Evolutionary conservation across 345 rosid genomes (phyloP).

Genomic region (Hibiscus mutabilis): DNA sequence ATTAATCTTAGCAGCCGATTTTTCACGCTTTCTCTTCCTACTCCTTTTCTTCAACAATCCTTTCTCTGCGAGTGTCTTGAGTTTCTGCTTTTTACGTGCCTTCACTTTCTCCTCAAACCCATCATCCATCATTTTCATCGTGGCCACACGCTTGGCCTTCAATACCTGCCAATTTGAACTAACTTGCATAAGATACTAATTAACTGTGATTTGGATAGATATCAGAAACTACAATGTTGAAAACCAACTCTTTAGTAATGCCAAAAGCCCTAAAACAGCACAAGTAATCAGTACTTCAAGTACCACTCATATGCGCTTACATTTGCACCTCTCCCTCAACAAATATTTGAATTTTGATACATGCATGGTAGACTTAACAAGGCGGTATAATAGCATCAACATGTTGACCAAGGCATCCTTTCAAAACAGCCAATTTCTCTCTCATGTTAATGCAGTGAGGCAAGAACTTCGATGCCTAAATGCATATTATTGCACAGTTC

Average conservation of each 20-base stretch:
- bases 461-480: not conserved
- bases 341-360: too few relatives aligned
- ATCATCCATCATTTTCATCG: conserved; percentile 82
- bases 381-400: too few relatives aligned
- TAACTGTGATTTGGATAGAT: not conserved
- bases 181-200: not conserved
- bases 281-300: not conserved
- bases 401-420: not conserved
- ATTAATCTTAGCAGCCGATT: conserved; percentile 15
- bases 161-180: conserved; percentile 41
- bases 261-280: not conserved
- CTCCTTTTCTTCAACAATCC: conserved; percentile 47
- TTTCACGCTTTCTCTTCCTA: conserved; percentile 22
- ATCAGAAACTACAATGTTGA: not conserved
- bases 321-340: not conserved
- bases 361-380: too few relatives aligned
- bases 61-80: conserved; percentile 50
- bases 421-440: not conserved
- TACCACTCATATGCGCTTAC: not conserved
- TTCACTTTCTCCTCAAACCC: conserved; percentile 79
- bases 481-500: not conserved
- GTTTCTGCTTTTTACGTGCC: conserved; percentile 63
- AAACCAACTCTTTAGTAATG: not conserved
- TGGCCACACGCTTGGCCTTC: conserved; percentile 82
- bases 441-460: not conserved